Conservation (phyloP, 306 rosid species). For the Herpetospermum pedunculosum region DNA sequence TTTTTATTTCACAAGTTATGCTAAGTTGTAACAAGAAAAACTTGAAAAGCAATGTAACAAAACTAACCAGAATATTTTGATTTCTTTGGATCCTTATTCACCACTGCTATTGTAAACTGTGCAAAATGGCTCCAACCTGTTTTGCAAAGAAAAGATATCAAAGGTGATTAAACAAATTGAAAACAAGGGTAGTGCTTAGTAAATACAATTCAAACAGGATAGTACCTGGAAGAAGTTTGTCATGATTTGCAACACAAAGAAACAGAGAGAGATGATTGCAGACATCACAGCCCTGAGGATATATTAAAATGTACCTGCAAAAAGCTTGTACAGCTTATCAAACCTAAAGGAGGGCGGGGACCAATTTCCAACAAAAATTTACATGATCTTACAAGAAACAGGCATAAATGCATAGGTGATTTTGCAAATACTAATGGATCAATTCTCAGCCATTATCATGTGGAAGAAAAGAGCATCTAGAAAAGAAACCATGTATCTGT, state of each 20-base stretch:
- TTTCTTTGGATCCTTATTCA: constrained; percentile 88
- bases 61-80: constrained; percentile 91
- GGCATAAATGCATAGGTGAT: background rate
- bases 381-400: background rate
- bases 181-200: constrained; percentile 9
- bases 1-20: constrained; percentile 4
- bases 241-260: constrained; percentile 96
- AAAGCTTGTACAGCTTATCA: constrained; percentile 10
- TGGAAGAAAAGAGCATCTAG: background rate
- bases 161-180: constrained; percentile 5
- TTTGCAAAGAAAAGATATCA: constrained; percentile 9
- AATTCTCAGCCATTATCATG: background rate
- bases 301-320: constrained; percentile 94
- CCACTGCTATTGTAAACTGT: constrained; percentile 92
- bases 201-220: background rate
- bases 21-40: constrained; percentile 7
- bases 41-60: constrained; percentile 11
- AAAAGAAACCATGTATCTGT: too few relatives aligned
- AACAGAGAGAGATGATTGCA: constrained; percentile 96
- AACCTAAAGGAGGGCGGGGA: background rate
- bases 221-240: constrained; percentile 96
- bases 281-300: constrained; percentile 97
- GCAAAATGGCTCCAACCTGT: constrained; percentile 99
- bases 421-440: background rate
- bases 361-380: background rate